Base-by-base conservation (phyloP, 2,329 filamentous ascomycete genomes). In the Fusarium robinianum region DNA sequence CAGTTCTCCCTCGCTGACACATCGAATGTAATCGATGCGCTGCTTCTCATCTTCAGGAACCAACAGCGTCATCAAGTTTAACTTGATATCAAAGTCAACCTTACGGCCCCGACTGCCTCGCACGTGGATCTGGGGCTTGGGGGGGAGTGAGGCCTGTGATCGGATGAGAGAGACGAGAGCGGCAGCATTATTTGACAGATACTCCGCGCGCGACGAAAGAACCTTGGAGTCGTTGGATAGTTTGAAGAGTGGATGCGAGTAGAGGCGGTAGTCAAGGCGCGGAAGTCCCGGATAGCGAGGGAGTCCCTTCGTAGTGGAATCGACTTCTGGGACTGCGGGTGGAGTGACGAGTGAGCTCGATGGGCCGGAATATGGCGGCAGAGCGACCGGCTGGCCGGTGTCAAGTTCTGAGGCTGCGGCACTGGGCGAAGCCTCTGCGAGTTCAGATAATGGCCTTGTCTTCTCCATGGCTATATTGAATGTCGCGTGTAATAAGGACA, bases 31-130 rank as follows among this genome's bases (percentile, higher is more conserved):
- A 57, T 81, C 75, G 60, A 79, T 71, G 17, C 75, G 70, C 23
- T 67, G 55, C 16, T 58, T 61, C 6, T 68, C 61, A 40, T 75
- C 70, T 3, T 77, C 72, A 0, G 77, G 70, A 2, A 80, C 68
- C 5, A 82, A 67, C 8, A 81, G 65, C 33, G 64, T 68, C 74
- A 81, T 77, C 12, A 80, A 65, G 58, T 81, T 81, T 27, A 81
- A 64, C 56, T 72, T 75, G 46, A 81, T 62, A 43, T 74, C 70
- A 53, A 82, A 81, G 60, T 81, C 78, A 21, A 75, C 55, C 49
- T 58, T 65, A 44, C 64, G 61, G n/a, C 68, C 66, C 19, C 72
- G 70, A 21, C 64, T 72, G 30, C 78, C 78, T 3, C 66, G 66
- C 38, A 81, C 71, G 39, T 73, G 69, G 15, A 81, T 70, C 49